Conservation (phyloP, 148 eudicot species). For the Chenopodium berlandieri region DNA sequence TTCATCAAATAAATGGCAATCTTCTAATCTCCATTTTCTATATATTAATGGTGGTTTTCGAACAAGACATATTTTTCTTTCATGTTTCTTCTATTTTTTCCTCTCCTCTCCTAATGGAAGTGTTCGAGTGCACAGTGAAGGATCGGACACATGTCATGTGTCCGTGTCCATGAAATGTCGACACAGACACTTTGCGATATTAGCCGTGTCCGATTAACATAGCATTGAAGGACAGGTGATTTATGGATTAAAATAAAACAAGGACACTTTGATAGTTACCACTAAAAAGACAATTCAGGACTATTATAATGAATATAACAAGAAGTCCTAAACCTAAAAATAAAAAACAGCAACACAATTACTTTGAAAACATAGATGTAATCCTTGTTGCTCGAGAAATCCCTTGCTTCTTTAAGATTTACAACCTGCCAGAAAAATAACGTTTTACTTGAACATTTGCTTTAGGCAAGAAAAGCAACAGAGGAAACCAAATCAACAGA, state of each 20-base stretch:
- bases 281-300: neutral
- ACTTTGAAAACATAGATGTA: constrained; percentile 93
- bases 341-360: constrained; percentile 20
- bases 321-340: neutral
- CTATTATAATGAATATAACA: neutral
- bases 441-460: constrained; percentile 19
- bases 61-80: too few species aligned
- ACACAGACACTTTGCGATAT: too few species aligned
- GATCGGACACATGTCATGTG: too few species aligned
- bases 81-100: too few species aligned
- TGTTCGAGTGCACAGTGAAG: too few species aligned
- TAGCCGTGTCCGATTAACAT: too few species aligned
- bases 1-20: too few species aligned
- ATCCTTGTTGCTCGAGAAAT: constrained; percentile 69
- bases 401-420: constrained; percentile 93
- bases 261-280: neutral
- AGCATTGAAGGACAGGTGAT: neutral
- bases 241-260: neutral
- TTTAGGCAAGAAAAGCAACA: constrained; percentile 11
- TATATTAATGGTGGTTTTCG: too few species aligned
- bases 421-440: constrained; percentile 56
- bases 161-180: too few species aligned
- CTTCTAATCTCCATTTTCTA: too few species aligned
- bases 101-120: too few species aligned
- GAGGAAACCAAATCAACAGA: constrained; percentile 1